Percentiles rank a stretch among this genome's conserved stretches.
Evolutionary conservation across 73 alveolate species (phyloP).

Genomic region (Halteria grandinella): DNA sequence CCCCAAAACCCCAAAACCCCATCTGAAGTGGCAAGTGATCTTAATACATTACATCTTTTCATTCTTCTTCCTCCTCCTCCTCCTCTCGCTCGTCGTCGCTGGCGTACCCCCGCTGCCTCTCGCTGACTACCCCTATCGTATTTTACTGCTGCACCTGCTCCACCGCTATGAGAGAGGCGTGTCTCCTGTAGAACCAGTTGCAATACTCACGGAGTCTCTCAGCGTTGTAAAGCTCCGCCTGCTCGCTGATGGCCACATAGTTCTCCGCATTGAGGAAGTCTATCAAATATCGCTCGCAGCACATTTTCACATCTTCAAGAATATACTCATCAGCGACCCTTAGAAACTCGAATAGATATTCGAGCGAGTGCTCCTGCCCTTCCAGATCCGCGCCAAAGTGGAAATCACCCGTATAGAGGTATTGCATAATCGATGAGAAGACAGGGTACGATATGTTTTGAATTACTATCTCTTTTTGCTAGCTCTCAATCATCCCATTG

Average conservation of each 20-base stretch:
- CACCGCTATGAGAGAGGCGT: too few species aligned
- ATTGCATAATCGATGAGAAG: slow-evolving; percentile 66
- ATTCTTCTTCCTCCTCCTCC: too few species aligned
- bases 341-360: slow-evolving; percentile 69
- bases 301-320: slow-evolving; percentile 71
- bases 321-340: slow-evolving; percentile 79
- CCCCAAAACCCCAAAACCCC: too few species aligned
- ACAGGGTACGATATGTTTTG: slow-evolving; percentile 67
- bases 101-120: too few species aligned
- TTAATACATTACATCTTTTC: too few species aligned
- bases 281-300: slow-evolving; percentile 68
- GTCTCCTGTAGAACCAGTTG: slow-evolving; percentile 73
- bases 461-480: slow-evolving; percentile 61
- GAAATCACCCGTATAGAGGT: slow-evolving; percentile 83
- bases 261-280: slow-evolving; percentile 49
- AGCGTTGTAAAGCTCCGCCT: slow-evolving; percentile 78
- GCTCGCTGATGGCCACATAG: slow-evolving; percentile 38
- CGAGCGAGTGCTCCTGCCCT: slow-evolving; percentile 70
- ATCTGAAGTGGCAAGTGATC: too few species aligned
- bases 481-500: slow-evolving; percentile 71
- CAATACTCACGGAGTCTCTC: slow-evolving; percentile 73
- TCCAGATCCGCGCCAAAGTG: slow-evolving; percentile 74
- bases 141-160: too few species aligned
- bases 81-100: too few species aligned
- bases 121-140: too few species aligned